A percentile compares a stretch with the other conserved stretches of the same genome.
Evolutionary conservation across 164 flowering plant species (phyloP).

Genomic region (Platanus orientalis): DNA sequence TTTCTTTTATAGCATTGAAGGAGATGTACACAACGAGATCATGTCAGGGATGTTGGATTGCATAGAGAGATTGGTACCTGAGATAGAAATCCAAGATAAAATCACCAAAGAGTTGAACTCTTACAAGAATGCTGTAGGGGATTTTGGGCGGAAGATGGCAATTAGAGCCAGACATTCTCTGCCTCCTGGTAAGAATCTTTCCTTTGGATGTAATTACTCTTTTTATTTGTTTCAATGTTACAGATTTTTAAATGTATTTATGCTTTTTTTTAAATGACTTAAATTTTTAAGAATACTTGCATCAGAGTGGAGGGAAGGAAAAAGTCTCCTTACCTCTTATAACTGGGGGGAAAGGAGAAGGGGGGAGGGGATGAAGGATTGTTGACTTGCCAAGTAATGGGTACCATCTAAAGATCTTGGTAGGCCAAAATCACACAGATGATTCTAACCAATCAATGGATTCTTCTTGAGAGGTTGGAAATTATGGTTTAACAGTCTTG

Average conservation of each 20-base stretch:
- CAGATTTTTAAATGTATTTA: neutral
- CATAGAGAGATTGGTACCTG: slow-evolving; percentile 80
- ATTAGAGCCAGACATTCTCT: slow-evolving; percentile 64
- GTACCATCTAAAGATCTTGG: neutral
- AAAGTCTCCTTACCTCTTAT: neutral
- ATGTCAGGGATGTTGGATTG: slow-evolving; percentile 71
- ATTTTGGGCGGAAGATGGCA: slow-evolving; percentile 89
- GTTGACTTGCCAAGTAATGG: neutral
- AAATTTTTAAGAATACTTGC: neutral
- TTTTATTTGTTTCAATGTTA: neutral
- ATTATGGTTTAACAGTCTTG: neutral
- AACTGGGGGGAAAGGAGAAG: neutral
- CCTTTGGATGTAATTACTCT: neutral
- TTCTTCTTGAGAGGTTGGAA: neutral
- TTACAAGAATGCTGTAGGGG: slow-evolving; percentile 73
- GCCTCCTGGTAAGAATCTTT: slow-evolving; percentile 60
- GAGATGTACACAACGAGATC: slow-evolving; percentile 56
- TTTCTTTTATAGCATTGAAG: slow-evolving; percentile 65
- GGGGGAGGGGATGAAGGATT: neutral
- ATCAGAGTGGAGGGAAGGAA: neutral
- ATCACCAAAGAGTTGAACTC: slow-evolving; percentile 67
- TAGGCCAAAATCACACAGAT: neutral
- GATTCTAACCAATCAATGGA: neutral
- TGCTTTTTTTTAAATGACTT: neutral
- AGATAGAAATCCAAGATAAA: slow-evolving; percentile 62